Base-by-base conservation (phyloP, 2,329 filamentous ascomycete genomes). In the Cytospora piceae region DNA sequence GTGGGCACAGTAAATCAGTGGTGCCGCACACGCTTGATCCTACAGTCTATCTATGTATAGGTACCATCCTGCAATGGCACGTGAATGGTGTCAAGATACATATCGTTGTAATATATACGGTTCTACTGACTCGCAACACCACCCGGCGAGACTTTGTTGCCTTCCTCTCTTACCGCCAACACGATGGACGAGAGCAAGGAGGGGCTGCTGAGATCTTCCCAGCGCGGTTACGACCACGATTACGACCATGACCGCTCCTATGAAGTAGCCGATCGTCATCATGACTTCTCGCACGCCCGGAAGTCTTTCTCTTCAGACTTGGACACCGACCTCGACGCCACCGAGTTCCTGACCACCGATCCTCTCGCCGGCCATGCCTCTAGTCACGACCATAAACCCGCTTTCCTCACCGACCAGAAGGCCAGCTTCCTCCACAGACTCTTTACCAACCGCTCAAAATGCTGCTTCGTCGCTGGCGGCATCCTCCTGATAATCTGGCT, bases 401-500 rank as follows among this genome's bases (percentile, higher is more conserved):
- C 69, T 17, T 66, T 70, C 55, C 64, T 68, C 57, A 62, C 61
- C 31, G 64, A 61, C 32, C 61, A 64, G 5, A 56, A 58, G 53
- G 34, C 46, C 49, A 46, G 46, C 55, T 62, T 55, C 34, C 65
- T 67, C 5, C 61, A 62, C 24, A 53, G 65, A 4, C 64, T 65
- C 31, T 68, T 67, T 5, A 58, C 58, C 24, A 64, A 55, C 27
- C 67, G 70, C 58, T 79, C 75, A 3, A 75, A 75, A n/a, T 78
- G 75, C 71, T 79, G 77, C 65, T 66, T 78, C 6, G 58, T 76
- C 14, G 60, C 75, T 3, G 74, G 74, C 29, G 71, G 67, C 7
- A 52, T 79, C 20, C 67, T 77, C 14, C 72, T 73, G 3, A 53
- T 75, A 5, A 65, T 79, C 4, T 77, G 77, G 72, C 65, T 81